Evolutionary conservation across 2,329 filamentous ascomycete species (phyloP).

Genomic region (Penicillium sp.): DNA sequence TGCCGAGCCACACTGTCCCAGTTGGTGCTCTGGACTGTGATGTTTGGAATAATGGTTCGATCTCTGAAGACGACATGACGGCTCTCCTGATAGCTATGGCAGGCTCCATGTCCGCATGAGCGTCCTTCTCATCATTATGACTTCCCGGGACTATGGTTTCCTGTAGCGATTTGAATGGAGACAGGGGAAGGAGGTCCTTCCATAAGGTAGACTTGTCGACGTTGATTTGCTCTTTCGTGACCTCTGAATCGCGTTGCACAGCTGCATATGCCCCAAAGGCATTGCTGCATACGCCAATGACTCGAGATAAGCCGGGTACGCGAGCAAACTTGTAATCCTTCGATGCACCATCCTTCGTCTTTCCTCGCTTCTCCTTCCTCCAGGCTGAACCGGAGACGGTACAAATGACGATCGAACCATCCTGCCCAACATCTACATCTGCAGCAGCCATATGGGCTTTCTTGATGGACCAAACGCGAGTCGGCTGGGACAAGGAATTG

Average conservation of each 20-base stretch:
- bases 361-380: conserved; percentile 73
- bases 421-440: too few species aligned
- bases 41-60: too few species aligned
- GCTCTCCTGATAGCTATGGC: too few species aligned
- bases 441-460: too few species aligned
- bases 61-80: too few species aligned
- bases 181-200: conserved; percentile 62
- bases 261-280: conserved; percentile 83
- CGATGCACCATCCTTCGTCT: conserved; percentile 63
- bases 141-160: too few species aligned
- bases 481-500: too few species aligned
- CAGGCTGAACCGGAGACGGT: conserved; percentile 89
- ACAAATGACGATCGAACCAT: too few species aligned
- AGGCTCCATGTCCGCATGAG: conserved; percentile 51
- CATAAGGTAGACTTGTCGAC: conserved; percentile 63
- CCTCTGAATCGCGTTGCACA: conserved; percentile 71
- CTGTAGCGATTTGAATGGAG: conserved; percentile 58
- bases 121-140: too few species aligned
- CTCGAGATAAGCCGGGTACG: conserved; percentile 76
- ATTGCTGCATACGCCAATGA: conserved; percentile 78
- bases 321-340: conserved; percentile 95
- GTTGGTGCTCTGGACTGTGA: too few species aligned
- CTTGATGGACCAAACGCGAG: too few species aligned
- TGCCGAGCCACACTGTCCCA: too few species aligned
- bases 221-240: conserved; percentile 62